Evolutionary conservation across 768 basidiomycete species (phyloP).

Genomic region (Trametes maxima): DNA sequence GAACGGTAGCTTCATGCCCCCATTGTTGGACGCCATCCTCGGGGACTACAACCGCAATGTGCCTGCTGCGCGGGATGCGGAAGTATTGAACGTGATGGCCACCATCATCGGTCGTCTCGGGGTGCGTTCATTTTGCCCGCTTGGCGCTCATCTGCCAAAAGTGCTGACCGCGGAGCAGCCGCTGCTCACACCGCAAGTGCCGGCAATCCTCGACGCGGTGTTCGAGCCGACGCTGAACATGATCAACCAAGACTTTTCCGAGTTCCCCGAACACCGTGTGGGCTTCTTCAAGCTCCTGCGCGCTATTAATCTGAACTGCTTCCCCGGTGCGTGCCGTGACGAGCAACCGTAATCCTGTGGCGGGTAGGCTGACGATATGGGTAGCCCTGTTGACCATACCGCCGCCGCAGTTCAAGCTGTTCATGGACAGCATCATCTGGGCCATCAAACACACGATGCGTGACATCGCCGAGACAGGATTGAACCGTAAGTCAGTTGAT

Average conservation of each 20-base stretch:
- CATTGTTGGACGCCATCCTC: slow-evolving; percentile 94
- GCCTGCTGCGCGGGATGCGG: slow-evolving; percentile 90
- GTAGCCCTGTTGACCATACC: slow-evolving; percentile 83
- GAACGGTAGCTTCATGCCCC: slow-evolving; percentile 91
- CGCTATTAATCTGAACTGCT: slow-evolving; percentile 90
- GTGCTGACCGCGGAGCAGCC: slow-evolving; percentile 46
- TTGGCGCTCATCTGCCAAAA: background rate
- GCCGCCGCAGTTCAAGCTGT: slow-evolving; percentile 92
- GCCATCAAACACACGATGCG: slow-evolving; percentile 99
- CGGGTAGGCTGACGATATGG: background rate
- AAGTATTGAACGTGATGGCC: slow-evolving; percentile 96
- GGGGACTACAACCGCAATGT: slow-evolving; percentile 97
- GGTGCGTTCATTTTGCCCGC: slow-evolving; percentile 50
- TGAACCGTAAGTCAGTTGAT: slow-evolving; percentile 58
- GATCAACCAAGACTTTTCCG: slow-evolving; percentile 99
- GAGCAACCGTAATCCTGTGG: background rate
- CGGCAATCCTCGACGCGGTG: slow-evolving; percentile 92
- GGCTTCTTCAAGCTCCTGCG: slow-evolving; percentile 97
- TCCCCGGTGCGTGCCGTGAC: slow-evolving; percentile 73
- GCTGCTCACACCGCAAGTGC: slow-evolving; percentile 90
- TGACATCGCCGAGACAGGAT: slow-evolving; percentile 91
- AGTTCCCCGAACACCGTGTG: slow-evolving; percentile 95
- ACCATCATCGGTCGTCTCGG: slow-evolving; percentile 88
- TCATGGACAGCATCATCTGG: slow-evolving; percentile 99
- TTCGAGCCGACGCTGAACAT: slow-evolving; percentile 97